phyloP scores from a whole-genome alignment of 371 early-diverging fungal genomes.

The Mucor ambiguus region DNA sequence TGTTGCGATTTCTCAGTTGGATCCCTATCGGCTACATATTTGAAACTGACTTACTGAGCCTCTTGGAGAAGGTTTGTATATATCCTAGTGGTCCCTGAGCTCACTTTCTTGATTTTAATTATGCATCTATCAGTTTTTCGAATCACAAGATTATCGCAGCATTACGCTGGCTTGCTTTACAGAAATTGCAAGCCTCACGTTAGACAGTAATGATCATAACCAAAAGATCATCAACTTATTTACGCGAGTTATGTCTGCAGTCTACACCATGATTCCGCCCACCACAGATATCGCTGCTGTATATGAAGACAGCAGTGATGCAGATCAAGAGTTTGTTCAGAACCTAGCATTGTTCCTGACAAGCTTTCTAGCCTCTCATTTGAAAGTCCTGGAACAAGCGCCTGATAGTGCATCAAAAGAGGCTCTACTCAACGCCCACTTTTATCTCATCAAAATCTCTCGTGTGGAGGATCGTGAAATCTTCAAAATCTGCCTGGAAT shows the following conservation, averaged over 20 bases:
- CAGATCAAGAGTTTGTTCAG: constrained; percentile 81
- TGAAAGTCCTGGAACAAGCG: constrained; percentile 62
- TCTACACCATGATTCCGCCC: constrained; percentile 72
- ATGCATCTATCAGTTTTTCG: constrained; percentile 65
- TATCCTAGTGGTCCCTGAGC: no score
- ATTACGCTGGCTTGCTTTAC: constrained; percentile 92
- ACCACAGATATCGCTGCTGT: constrained; percentile 48
- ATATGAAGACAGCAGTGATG: constrained; percentile 83
- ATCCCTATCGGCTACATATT: constrained; percentile 97
- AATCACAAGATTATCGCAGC: constrained; percentile 85
- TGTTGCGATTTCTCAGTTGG: constrained; percentile 96
- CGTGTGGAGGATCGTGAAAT: constrained; percentile 94
- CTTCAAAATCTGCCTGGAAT: constrained; percentile 97
- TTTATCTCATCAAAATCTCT: constrained; percentile 88
- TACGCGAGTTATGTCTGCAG: constrained; percentile 72
- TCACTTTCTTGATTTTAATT: background rate
- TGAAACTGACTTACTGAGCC: constrained; percentile 90
- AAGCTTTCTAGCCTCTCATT: constrained; percentile 79
- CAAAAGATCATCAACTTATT: constrained; percentile 84
- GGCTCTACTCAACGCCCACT: constrained; percentile 78
- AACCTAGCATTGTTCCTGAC: constrained; percentile 71
- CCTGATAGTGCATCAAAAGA: constrained; percentile 54
- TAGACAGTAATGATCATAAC: constrained; percentile 68
- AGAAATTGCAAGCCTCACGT: constrained; percentile 86
- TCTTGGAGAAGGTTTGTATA: constrained; percentile 69